Conservation (phyloP, 352 stramenopile species). For the Globisporangium canariense region DNA sequence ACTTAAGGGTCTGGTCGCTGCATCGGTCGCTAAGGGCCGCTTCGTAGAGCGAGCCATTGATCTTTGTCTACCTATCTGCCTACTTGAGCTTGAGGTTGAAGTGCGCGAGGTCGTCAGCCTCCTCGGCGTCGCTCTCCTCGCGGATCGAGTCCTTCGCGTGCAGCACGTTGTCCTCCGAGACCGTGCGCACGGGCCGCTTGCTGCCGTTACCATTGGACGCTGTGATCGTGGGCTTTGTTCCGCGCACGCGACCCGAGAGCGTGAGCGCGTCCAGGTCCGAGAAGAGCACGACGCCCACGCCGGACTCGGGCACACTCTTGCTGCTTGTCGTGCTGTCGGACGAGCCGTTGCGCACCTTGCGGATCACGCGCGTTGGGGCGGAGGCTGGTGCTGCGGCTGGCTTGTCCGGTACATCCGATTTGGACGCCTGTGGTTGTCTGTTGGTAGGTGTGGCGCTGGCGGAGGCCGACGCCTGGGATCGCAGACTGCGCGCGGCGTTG, state of each 20-base stretch:
- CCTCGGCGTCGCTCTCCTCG: slow-evolving; percentile 31
- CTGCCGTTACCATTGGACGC: background rate
- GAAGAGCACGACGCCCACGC: slow-evolving; percentile 48
- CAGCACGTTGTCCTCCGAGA: slow-evolving; percentile 57
- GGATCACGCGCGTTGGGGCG: background rate
- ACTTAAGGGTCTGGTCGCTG: no score
- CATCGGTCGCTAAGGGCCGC: no score
- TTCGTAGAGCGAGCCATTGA: background rate
- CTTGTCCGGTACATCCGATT: slow-evolving; percentile 6
- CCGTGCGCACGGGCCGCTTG: slow-evolving; percentile 43
- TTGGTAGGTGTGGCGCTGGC: background rate
- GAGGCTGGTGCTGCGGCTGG: slow-evolving; percentile 4
- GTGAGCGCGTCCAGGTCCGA: slow-evolving; percentile 63
- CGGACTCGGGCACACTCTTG: slow-evolving; percentile 24
- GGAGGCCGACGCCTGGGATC: background rate
- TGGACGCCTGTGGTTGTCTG: background rate
- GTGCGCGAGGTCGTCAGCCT: slow-evolving; percentile 59
- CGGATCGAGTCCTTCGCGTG: slow-evolving; percentile 14
- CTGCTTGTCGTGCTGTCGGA: slow-evolving; percentile 32
- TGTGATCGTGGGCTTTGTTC: slow-evolving; percentile 7
- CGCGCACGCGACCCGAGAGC: slow-evolving; percentile 54
- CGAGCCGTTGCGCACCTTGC: slow-evolving; percentile 47
- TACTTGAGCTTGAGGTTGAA: slow-evolving; percentile 65
- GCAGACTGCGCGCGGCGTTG: slow-evolving; percentile 9
- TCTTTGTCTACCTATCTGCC: background rate